These are phyloP conservation scores for Metschnikowia dekortorum DNA, from an alignment of 805 yeast genomes.

Conservation along the genomic window DNA sequence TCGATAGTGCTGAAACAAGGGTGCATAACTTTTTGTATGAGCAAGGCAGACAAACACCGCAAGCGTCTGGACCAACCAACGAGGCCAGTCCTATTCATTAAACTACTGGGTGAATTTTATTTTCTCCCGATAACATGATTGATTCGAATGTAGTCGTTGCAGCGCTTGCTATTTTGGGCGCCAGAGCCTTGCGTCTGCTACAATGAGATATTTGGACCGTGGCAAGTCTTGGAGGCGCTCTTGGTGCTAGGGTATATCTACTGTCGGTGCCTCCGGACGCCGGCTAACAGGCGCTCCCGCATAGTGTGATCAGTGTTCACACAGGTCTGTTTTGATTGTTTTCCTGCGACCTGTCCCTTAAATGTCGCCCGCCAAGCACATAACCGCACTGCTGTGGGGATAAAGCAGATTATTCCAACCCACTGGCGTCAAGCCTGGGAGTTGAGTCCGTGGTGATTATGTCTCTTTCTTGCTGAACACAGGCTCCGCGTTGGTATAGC, in stretches of 20 bases:
- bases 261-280: neutral
- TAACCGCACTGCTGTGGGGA: neutral
- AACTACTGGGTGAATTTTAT: no score
- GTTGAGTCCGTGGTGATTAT: neutral
- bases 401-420: neutral
- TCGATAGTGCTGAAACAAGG: neutral
- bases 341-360: constrained; percentile 3
- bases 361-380: constrained; percentile 3
- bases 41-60: neutral
- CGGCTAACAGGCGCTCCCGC: neutral
- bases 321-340: neutral
- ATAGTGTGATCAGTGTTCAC: neutral
- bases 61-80: neutral
- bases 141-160: no score
- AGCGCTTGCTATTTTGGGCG: neutral
- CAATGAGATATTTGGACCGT: neutral
- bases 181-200: neutral
- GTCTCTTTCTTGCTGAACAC: neutral
- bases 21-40: neutral
- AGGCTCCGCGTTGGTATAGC: constrained; percentile 4
- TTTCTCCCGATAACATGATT: no score
- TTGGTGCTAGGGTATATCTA: neutral
- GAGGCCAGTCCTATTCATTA: no score
- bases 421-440: neutral
- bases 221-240: neutral